A percentile compares a stretch with the other conserved stretches of the same genome.
Conservation (phyloP, 495 filamentous ascomycete genomes). For the Tuber brumale region DNA sequence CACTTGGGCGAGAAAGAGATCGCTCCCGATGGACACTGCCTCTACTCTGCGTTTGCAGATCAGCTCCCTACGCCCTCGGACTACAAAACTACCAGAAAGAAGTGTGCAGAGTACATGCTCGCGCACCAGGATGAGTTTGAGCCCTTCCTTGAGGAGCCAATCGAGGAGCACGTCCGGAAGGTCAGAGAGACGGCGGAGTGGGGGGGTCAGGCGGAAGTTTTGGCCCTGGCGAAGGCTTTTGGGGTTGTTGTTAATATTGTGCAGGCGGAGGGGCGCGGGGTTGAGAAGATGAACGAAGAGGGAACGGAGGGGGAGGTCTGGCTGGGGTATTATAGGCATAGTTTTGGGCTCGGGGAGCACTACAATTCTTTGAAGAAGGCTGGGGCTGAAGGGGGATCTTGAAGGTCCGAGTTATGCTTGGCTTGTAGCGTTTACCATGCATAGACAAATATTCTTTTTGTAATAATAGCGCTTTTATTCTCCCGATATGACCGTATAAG, state of each 20-base stretch:
- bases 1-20: constrained; percentile 70
- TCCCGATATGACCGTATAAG: background rate
- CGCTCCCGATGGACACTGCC: constrained; percentile 84
- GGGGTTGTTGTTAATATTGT: constrained; percentile 76
- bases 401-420: background rate
- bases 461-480: background rate
- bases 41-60: constrained; percentile 89
- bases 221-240: constrained; percentile 77
- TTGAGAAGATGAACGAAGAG: constrained; percentile 60
- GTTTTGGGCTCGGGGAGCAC: constrained; percentile 89
- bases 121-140: constrained; percentile 52
- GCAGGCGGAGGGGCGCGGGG: constrained; percentile 64
- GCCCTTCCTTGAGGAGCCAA: constrained; percentile 74
- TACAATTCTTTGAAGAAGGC: constrained; percentile 76
- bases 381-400: background rate
- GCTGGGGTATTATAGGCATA: constrained; percentile 91
- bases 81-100: constrained; percentile 53
- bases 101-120: constrained; percentile 55
- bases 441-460: background rate
- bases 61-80: constrained; percentile 50
- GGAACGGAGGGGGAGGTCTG: constrained; percentile 53
- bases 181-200: constrained; percentile 89
- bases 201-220: constrained; percentile 87
- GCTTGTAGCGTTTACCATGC: background rate
- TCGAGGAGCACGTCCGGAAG: constrained; percentile 65